Conservation (phyloP, 192 early-diverging fungal species). For the Coemansia sp. region DNA sequence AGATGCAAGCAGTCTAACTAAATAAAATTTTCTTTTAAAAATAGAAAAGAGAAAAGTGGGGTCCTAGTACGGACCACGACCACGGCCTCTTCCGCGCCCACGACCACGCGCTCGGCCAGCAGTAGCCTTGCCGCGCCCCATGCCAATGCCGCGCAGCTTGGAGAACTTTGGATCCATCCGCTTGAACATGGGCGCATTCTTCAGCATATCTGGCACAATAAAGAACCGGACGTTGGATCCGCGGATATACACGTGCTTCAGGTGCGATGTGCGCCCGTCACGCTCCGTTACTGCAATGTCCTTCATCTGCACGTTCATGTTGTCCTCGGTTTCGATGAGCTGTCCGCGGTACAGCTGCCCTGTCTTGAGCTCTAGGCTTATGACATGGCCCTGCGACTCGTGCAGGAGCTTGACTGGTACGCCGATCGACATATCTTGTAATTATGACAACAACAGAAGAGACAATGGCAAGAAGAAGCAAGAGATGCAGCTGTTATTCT, state of each 20-base stretch:
- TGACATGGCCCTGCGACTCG: conserved; percentile 95
- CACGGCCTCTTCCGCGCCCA: conserved; percentile 26
- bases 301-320: conserved; percentile 98
- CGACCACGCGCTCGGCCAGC: conserved; percentile 25
- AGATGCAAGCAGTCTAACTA: no score
- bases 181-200: conserved; percentile 99
- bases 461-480: neutral
- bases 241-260: conserved; percentile 96
- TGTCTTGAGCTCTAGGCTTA: conserved; percentile 94
- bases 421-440: conserved; percentile 75
- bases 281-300: conserved; percentile 91
- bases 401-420: conserved; percentile 95
- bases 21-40: no score
- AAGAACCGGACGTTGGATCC: conserved; percentile 92
- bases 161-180: conserved; percentile 71
- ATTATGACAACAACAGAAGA: neutral
- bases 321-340: conserved; percentile 95
- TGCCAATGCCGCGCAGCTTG: conserved; percentile 56
- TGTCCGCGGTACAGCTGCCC: conserved; percentile 93
- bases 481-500: neutral
- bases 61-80: conserved; percentile 33
- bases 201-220: conserved; percentile 98
- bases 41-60: neutral
- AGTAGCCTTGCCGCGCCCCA: conserved; percentile 47
- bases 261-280: conserved; percentile 86